Evolutionary conservation across 2,329 filamentous ascomycete species (phyloP).

Genomic region (Colletotrichum aenigma): DNA sequence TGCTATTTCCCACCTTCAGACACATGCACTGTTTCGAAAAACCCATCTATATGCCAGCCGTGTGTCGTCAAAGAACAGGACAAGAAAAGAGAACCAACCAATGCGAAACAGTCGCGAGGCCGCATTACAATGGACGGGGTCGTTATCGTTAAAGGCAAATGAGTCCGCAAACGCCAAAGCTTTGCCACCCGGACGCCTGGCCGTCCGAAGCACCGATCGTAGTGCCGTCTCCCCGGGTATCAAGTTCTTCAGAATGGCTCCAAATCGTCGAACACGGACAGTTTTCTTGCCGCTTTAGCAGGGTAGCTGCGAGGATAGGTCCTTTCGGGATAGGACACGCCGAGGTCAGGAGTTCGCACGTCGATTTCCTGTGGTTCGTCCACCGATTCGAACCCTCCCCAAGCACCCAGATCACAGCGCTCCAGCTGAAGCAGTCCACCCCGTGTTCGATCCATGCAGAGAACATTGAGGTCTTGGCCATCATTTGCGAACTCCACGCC

Average conservation of each 20-base stretch:
- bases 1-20: not conserved
- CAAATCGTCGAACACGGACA: constrained; percentile 21
- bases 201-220: not conserved
- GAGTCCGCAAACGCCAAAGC: not conserved
- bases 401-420: constrained; percentile 41
- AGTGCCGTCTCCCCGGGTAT: constrained; percentile 10
- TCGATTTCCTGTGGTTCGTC: not conserved
- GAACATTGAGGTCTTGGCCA: constrained; percentile 70
- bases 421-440: constrained; percentile 72
- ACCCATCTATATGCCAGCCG: not conserved
- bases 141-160: not conserved
- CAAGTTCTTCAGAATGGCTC: constrained; percentile 24
- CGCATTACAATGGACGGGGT: not conserved
- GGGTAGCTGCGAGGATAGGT: not conserved
- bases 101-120: not conserved
- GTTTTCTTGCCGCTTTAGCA: not conserved
- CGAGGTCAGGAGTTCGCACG: not conserved
- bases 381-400: not conserved
- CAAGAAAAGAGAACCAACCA: not conserved
- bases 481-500: constrained; percentile 71
- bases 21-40: not conserved
- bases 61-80: not conserved
- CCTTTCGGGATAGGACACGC: not conserved
- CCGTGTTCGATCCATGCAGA: constrained; percentile 68
- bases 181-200: not conserved